Evolutionary conservation across 352 stramenopile species (phyloP).

Genomic region (Phytophthora vignae): DNA sequence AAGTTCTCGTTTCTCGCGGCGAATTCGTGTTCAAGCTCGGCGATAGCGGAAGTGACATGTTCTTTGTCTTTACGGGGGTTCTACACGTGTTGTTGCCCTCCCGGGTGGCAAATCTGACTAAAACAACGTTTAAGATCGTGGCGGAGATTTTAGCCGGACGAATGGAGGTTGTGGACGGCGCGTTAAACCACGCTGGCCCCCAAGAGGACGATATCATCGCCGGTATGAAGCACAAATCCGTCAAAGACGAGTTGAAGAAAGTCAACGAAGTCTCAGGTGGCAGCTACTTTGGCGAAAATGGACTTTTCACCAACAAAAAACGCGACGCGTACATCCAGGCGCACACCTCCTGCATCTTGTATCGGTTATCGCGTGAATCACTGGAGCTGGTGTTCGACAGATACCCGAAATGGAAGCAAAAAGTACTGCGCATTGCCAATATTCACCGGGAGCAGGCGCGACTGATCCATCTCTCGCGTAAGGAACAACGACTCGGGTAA

Average conservation of each 20-base stretch:
- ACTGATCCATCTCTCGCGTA: neutral
- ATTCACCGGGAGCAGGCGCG: slow-evolving; percentile 1
- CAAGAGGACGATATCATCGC: neutral
- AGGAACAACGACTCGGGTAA: neutral
- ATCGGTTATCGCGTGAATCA: neutral
- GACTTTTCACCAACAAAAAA: neutral
- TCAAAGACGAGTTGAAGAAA: neutral
- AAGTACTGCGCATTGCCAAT: slow-evolving; percentile 1
- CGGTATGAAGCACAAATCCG: neutral
- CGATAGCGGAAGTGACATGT: slow-evolving; percentile 57
- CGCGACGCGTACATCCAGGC: neutral
- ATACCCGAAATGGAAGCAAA: slow-evolving; percentile 3
- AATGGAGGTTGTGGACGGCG: neutral
- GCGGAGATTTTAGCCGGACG: neutral
- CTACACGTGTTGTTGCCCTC: slow-evolving; percentile 45
- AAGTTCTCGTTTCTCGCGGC: slow-evolving; percentile 52
- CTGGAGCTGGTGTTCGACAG: slow-evolving; percentile 2
- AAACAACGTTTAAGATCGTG: neutral
- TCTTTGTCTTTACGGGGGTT: slow-evolving; percentile 56
- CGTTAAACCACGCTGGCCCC: neutral
- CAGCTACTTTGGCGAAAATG: neutral
- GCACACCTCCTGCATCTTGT: neutral
- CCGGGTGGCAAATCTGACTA: neutral
- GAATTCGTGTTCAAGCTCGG: slow-evolving; percentile 49
- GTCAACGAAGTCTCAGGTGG: neutral